A percentile compares a stretch with the other conserved stretches of the same genome.
These are phyloP conservation scores for Volvox reticuliferus DNA, from an alignment of 139 green algal genomes.

Conservation along the genomic window DNA sequence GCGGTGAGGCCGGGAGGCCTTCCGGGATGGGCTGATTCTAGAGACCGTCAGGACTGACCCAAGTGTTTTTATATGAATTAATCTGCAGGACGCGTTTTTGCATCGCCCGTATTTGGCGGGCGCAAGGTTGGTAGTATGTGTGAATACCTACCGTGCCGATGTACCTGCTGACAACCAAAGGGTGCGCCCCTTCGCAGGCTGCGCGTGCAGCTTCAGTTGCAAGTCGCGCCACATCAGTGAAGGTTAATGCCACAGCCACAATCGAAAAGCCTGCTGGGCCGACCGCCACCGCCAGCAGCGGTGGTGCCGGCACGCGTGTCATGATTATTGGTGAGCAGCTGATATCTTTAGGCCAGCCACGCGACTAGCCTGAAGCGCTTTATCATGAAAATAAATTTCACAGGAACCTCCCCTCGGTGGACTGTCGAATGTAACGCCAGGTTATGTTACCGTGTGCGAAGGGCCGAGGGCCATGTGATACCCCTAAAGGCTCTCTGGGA, in stretches of 20 bases:
- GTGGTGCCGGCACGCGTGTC: constrained; percentile 74
- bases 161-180: not conserved
- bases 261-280: constrained; percentile 44
- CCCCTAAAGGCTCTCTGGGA: too few relatives aligned
- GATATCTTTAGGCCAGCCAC: not conserved
- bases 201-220: not conserved
- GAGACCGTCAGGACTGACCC: not conserved
- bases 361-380: too few relatives aligned
- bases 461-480: too few relatives aligned
- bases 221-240: not conserved
- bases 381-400: too few relatives aligned
- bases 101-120: not conserved
- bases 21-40: not conserved
- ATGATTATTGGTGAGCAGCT: constrained; percentile 83
- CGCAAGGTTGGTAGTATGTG: not conserved
- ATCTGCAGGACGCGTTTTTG: not conserved
- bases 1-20: constrained; percentile 24
- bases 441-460: too few relatives aligned
- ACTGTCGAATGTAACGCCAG: too few relatives aligned
- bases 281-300: constrained; percentile 42
- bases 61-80: not conserved
- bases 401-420: too few relatives aligned
- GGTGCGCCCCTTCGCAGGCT: not conserved
- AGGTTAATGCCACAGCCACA: constrained; percentile 26
- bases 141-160: not conserved